Evolutionary conservation across 2,329 filamentous ascomycete genomes (phyloP).

Genomic region (Amphichorda felina): DNA sequence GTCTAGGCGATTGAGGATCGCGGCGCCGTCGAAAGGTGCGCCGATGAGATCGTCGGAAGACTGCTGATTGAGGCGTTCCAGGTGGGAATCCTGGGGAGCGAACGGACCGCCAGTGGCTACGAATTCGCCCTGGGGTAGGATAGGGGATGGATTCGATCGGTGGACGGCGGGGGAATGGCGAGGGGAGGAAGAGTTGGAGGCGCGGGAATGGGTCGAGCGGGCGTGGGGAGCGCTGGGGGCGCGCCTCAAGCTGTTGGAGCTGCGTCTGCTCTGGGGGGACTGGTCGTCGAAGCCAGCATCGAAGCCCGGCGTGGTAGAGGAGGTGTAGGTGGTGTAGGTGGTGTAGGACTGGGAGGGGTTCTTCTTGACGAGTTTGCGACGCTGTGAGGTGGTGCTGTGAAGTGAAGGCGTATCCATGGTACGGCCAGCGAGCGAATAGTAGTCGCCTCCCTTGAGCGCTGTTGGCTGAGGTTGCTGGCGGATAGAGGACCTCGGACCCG

Average conservation of each 20-base stretch:
- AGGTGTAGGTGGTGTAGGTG: slow-evolving; percentile 31
- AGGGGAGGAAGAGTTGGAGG: slow-evolving; percentile 36
- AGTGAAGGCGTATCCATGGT: slow-evolving; percentile 35
- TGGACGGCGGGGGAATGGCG: slow-evolving; percentile 24
- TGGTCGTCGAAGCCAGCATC: slow-evolving; percentile 41
- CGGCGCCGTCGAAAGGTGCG: slow-evolving; percentile 52
- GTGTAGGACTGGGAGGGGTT: slow-evolving; percentile 26
- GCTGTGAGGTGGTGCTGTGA: slow-evolving; percentile 32
- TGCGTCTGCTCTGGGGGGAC: slow-evolving; percentile 50
- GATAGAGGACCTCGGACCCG: too few species aligned
- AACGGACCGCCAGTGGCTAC: background rate
- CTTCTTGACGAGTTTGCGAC: slow-evolving; percentile 53
- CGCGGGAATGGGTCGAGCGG: slow-evolving; percentile 33
- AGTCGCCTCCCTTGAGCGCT: too few species aligned
- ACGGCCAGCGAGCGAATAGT: slow-evolving; percentile 5
- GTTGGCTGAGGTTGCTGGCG: too few species aligned
- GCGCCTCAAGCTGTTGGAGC: slow-evolving; percentile 50
- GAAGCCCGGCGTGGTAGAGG: slow-evolving; percentile 32
- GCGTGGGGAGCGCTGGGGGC: slow-evolving; percentile 46
- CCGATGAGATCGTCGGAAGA: slow-evolving; percentile 47
- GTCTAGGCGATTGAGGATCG: slow-evolving; percentile 49
- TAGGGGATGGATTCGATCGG: slow-evolving; percentile 34
- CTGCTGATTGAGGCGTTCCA: background rate
- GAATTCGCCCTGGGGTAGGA: slow-evolving; percentile 32
- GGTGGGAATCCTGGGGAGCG: slow-evolving; percentile 13